A percentile compares a stretch with the other conserved stretches of the same genome.
Evolutionary conservation across 352 stramenopile species (phyloP).

Genomic region (Phytophthora constricta): DNA sequence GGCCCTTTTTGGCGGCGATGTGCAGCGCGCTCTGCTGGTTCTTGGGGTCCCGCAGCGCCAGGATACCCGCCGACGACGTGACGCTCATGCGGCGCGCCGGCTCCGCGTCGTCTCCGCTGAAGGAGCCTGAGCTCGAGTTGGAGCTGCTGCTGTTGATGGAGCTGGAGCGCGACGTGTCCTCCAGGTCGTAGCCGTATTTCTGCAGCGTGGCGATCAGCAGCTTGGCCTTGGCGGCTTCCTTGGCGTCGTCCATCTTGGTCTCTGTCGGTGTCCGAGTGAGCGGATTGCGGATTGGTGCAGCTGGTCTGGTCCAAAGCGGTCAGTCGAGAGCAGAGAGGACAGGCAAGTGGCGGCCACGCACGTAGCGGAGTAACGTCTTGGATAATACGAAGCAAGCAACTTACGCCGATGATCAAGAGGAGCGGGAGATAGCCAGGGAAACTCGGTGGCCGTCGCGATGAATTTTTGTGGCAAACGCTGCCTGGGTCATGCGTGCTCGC

Average conservation of each 20-base stretch:
- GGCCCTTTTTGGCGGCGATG: slow-evolving; percentile 84
- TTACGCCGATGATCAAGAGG: slow-evolving; percentile 30
- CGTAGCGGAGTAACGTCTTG: no score
- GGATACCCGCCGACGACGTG: slow-evolving; percentile 61
- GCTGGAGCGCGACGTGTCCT: slow-evolving; percentile 38
- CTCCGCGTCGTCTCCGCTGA: slow-evolving; percentile 39
- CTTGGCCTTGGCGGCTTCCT: slow-evolving; percentile 66
- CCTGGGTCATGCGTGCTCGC: slow-evolving; percentile 16
- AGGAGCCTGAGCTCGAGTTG: slow-evolving; percentile 42
- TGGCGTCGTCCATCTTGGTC: slow-evolving; percentile 39
- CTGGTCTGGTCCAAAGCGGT: not conserved
- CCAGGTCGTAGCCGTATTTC: slow-evolving; percentile 86
- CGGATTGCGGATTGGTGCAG: slow-evolving; percentile 20
- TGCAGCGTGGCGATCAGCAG: slow-evolving; percentile 83
- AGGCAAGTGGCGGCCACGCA: slow-evolving; percentile 1
- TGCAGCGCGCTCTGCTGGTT: slow-evolving; percentile 88
- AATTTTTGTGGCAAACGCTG: slow-evolving; percentile 31
- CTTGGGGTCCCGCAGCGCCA: slow-evolving; percentile 82
- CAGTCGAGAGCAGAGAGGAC: slow-evolving; percentile 14
- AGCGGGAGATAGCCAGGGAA: slow-evolving; percentile 27
- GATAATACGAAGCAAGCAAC: no score
- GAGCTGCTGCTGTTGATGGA: slow-evolving; percentile 32
- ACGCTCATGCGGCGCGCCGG: slow-evolving; percentile 34
- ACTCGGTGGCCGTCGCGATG: not conserved
- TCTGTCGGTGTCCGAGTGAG: slow-evolving; percentile 13